Evolutionary conservation across 495 filamentous ascomycete species (phyloP).

Genomic region (Aspergillus taichungensis): DNA sequence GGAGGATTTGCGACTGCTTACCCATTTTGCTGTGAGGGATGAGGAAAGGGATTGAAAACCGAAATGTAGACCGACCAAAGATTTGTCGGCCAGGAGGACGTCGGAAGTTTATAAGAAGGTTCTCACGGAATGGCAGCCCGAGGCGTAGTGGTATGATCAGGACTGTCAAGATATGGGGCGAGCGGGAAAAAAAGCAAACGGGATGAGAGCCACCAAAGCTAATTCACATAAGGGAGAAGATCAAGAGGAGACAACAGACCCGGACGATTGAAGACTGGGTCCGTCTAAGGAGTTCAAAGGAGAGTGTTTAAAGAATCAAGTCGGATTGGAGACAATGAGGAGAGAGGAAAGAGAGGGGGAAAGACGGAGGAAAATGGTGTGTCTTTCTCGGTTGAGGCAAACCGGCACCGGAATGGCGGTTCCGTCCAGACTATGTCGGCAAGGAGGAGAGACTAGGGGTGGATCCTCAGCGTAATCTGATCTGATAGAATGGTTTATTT

Average conservation of each 20-base stretch:
- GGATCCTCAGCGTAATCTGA: too few relatives aligned
- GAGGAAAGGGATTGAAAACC: not conserved
- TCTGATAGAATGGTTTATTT: too few relatives aligned
- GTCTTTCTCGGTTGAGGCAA: constrained; percentile 16
- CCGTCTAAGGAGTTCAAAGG: not conserved
- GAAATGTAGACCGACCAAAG: not conserved
- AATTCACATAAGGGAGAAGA: not conserved
- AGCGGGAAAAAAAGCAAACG: not conserved
- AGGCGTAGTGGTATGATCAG: not conserved
- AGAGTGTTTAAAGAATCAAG: not conserved
- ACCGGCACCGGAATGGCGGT: constrained; percentile 17
- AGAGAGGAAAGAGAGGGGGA: constrained; percentile 17
- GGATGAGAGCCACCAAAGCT: not conserved
- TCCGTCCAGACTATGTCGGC: constrained; percentile 5
- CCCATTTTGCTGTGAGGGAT: constrained; percentile 8
- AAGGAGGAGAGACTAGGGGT: too few relatives aligned
- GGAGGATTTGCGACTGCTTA: constrained; percentile 3
- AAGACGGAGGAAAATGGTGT: constrained; percentile 12
- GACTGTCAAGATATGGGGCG: not conserved
- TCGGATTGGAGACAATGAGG: constrained; percentile 1
- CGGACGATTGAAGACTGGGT: constrained; percentile 4
- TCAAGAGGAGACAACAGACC: constrained; percentile 8
- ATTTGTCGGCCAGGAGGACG: not conserved
- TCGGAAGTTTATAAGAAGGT: not conserved
- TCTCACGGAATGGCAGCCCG: not conserved